Evolutionary conservation across 208 protist genomes (phyloP).

Genomic region (Crithidia fasciculata): DNA sequence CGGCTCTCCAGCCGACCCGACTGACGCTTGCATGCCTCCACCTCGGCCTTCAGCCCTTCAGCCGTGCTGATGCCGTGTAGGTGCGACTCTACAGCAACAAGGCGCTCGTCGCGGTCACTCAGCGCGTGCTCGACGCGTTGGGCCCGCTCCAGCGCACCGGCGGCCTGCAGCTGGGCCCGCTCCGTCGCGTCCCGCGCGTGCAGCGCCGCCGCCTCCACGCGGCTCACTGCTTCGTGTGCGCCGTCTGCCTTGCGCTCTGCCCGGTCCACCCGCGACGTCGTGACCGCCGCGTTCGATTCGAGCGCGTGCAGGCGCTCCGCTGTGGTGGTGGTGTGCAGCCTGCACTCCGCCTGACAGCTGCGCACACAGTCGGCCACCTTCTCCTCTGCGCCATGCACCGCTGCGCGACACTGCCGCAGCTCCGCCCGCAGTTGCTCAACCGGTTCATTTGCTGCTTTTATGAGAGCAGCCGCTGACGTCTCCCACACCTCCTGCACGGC

Average conservation of each 20-base stretch:
- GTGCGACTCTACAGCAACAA: slow-evolving; percentile 63
- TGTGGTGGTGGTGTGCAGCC: slow-evolving; percentile 44
- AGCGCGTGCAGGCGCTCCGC: slow-evolving; percentile 71
- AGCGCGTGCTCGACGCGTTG: slow-evolving; percentile 65
- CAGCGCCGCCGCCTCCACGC: slow-evolving; percentile 43
- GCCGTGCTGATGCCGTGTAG: slow-evolving; percentile 54
- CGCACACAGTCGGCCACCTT: slow-evolving; percentile 55
- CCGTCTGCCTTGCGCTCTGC: slow-evolving; percentile 76
- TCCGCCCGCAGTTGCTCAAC: slow-evolving; percentile 44
- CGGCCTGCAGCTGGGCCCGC: slow-evolving; percentile 34
- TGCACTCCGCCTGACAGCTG: slow-evolving; percentile 58
- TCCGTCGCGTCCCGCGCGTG: slow-evolving; percentile 49
- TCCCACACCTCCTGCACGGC: slow-evolving; percentile 67
- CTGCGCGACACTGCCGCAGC: slow-evolving; percentile 35
- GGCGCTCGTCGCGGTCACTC: slow-evolving; percentile 65
- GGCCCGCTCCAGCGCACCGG: slow-evolving; percentile 51
- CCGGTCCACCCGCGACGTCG: slow-evolving; percentile 58
- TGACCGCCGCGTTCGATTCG: slow-evolving; percentile 62
- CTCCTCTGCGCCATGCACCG: slow-evolving; percentile 49
- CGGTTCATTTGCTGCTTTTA: slow-evolving; percentile 50
- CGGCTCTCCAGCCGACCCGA: slow-evolving; percentile 63
- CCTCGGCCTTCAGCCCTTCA: slow-evolving; percentile 62
- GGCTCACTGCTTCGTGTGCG: slow-evolving; percentile 46
- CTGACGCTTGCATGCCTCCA: slow-evolving; percentile 68
- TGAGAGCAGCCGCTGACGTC: slow-evolving; percentile 40